Conservation (phyloP, 176 grass and related monocot genomes). For the Themeda triandra region DNA sequence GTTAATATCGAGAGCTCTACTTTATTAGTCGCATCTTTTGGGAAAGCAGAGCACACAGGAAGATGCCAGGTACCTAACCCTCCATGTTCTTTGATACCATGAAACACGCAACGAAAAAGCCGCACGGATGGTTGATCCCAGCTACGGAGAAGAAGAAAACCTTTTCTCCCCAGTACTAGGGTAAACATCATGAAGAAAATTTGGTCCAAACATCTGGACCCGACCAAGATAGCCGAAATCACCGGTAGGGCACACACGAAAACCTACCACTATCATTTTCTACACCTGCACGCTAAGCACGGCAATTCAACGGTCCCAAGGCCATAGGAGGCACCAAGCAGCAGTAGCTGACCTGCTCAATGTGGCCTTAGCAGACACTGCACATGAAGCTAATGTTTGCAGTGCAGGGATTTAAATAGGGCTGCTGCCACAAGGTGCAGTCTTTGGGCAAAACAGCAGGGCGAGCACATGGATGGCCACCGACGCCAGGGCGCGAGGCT, state of each 20-base stretch:
- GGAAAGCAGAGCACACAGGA: slow-evolving; percentile 36
- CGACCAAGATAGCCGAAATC: slow-evolving; percentile 10
- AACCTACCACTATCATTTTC: slow-evolving; percentile 25
- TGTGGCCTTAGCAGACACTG: slow-evolving; percentile 5
- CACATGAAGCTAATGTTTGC: slow-evolving; percentile 31
- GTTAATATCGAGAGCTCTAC: slow-evolving; percentile 11
- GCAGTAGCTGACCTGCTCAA: slow-evolving; percentile 28
- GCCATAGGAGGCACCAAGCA: not conserved
- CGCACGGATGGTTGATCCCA: slow-evolving; percentile 8
- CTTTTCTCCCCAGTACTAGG: not conserved
- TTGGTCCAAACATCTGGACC: not conserved
- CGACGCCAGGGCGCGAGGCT: slow-evolving; percentile 17
- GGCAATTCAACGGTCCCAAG: slow-evolving; percentile 4
- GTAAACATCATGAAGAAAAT: slow-evolving; percentile 21
- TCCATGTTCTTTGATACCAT: slow-evolving; percentile 26
- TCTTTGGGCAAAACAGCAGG: slow-evolving; percentile 23
- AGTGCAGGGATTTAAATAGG: slow-evolving; percentile 21
- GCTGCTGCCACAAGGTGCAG: not conserved
- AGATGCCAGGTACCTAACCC: slow-evolving; percentile 48
- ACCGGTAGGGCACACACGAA: not conserved
- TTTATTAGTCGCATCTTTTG: slow-evolving; percentile 48
- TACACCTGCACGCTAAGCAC: slow-evolving; percentile 8
- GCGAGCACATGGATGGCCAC: slow-evolving; percentile 32
- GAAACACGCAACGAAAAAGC: slow-evolving; percentile 29
- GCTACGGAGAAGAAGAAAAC: not conserved